phyloP scores from a whole-genome alignment of 2,329 filamentous ascomycete genomes.

The Pseudogymnoascus sp. region DNA sequence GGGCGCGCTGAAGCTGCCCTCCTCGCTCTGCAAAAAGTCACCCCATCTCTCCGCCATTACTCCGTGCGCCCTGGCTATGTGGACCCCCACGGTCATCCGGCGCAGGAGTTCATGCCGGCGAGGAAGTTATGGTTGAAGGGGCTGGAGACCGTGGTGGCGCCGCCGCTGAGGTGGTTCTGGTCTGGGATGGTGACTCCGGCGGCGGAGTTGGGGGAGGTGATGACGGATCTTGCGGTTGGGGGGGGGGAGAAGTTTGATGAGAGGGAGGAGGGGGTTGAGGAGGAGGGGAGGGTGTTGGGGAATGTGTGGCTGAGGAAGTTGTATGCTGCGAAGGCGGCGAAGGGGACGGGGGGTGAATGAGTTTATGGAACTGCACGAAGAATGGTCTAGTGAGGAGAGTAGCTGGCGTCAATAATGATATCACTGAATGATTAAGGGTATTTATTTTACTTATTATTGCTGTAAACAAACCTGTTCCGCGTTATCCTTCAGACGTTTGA shows the following conservation, averaged over 20 bases:
- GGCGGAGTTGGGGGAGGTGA: conserved; percentile 36
- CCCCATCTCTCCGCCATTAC: conserved; percentile 39
- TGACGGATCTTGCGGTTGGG: conserved; percentile 40
- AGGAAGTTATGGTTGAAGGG: conserved; percentile 21
- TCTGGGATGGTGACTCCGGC: conserved; percentile 35
- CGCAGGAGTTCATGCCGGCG: conserved; percentile 28
- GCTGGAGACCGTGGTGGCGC: conserved; percentile 13
- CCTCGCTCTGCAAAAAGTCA: conserved; percentile 37
- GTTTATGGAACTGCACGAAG: not conserved
- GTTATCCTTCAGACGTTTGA: not conserved
- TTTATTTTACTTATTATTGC: not conserved
- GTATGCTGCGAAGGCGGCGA: conserved; percentile 18
- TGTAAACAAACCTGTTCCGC: not conserved
- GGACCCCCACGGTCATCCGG: conserved; percentile 38
- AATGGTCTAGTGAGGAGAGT: not conserved
- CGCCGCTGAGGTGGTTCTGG: conserved; percentile 24
- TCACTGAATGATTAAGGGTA: not conserved
- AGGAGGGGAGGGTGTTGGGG: conserved; percentile 28
- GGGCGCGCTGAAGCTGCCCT: conserved; percentile 55
- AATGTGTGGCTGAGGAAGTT: conserved; percentile 35
- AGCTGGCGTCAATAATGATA: not conserved
- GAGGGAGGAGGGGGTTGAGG: conserved; percentile 30
- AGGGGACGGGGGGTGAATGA: not conserved
- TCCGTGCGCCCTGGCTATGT: conserved; percentile 52
- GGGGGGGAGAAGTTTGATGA: conserved; percentile 32